Evolutionary conservation across 169 alveolate genomes (phyloP), one percentile per base, ranked within the genome.

Genomic region (Hepatocystis sp.): DNA sequence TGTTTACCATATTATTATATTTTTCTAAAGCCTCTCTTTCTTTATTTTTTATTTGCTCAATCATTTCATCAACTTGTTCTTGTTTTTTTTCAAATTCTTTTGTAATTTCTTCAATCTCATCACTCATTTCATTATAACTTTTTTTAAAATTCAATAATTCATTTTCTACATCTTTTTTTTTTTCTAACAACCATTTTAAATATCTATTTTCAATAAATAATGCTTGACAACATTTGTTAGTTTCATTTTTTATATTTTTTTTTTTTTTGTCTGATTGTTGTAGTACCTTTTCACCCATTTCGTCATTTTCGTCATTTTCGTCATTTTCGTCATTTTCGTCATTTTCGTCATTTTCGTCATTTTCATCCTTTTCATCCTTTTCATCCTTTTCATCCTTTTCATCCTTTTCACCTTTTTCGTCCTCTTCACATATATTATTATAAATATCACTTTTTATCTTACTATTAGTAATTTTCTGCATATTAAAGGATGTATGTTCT

Each of bases 1-100:
- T 71, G 17, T 34, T 71, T 28, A 71, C 40, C 28, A 17, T 27
- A 25, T 71, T 71, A 40, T 56, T 71, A 21, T 56, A 56, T 36
- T 71, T 71, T 19, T 71, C 71, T 7, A 71, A 34, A 1, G 46
- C 55, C 30, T 71, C 86, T n/a, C 55, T 28, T 17, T 71, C 86
- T 23, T 71, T 71, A 23, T 71, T 55, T 51, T 71, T 71, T 71
- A 71, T 56, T 56, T 71, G 86, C 4, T 56, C 17, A 25, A 71
- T 71, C 86, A 71, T 71, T 71, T 71, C 86, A 44, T 71, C 86
- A 17, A 71, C 65, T 71, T 71, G 86, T 44, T 71, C 86, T 13
- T 71, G 86, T 11, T 71, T 71, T 4, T 71, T 71, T 28, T 71
- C 86, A 71, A 55, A 71, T 21, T 71, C 86, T 23, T 71, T 71